Evolutionary conservation across 495 filamentous ascomycete species (phyloP).

Genomic region (Achaetomiella virescens): DNA sequence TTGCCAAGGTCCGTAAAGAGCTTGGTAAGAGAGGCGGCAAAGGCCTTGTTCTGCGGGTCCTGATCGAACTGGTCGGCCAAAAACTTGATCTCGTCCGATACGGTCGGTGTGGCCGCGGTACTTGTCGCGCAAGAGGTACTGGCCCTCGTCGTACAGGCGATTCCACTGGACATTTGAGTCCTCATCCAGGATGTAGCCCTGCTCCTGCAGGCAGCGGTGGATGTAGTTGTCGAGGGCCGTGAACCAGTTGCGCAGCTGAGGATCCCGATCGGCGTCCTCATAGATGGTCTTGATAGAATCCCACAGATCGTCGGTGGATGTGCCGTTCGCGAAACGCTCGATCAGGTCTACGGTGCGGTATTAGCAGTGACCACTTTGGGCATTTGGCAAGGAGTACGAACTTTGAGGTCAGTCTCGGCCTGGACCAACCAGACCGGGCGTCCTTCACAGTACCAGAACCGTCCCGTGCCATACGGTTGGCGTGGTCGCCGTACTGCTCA

Average conservation of each 20-base stretch:
- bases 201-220: slow-evolving; percentile 75
- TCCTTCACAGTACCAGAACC: slow-evolving; percentile 62
- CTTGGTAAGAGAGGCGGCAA: slow-evolving; percentile 69
- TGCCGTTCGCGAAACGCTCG: slow-evolving; percentile 94
- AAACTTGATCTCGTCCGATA: slow-evolving; percentile 85
- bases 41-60: slow-evolving; percentile 77
- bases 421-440: slow-evolving; percentile 57
- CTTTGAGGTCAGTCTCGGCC: slow-evolving; percentile 77
- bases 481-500: slow-evolving; percentile 77
- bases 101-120: slow-evolving; percentile 85
- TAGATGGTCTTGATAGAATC: slow-evolving; percentile 84
- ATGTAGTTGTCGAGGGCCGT: slow-evolving; percentile 68
- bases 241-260: slow-evolving; percentile 88
- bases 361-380: slow-evolving; percentile 40
- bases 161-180: slow-evolving; percentile 78
- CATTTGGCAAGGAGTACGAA: slow-evolving; percentile 34
- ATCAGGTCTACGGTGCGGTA: slow-evolving; percentile 62
- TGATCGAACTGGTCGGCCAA: slow-evolving; percentile 80
- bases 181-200: slow-evolving; percentile 87
- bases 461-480: slow-evolving; percentile 56
- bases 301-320: slow-evolving; percentile 79
- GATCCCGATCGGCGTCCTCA: slow-evolving; percentile 81
- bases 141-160: slow-evolving; percentile 74
- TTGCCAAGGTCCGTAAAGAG: slow-evolving; percentile 84
- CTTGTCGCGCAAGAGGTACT: slow-evolving; percentile 80